Evolutionary conservation across 164 flowering plant genomes (phyloP), one percentile per base, ranked within the genome.

Genomic region (Kalanchoe fedtschenkoi): DNA sequence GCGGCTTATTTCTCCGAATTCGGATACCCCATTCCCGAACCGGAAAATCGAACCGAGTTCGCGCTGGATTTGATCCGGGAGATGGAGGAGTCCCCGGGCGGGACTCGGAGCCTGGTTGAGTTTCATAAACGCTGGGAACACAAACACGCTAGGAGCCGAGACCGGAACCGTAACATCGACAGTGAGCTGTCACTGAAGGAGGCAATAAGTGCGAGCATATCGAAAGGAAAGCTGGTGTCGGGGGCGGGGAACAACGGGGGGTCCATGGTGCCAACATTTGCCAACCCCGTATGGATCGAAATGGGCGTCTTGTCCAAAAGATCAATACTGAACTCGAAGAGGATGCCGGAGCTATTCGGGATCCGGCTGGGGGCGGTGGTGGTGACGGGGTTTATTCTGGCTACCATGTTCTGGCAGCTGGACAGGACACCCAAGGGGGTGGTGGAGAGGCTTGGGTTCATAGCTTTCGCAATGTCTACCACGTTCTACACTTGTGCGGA

Each of bases 381-480:
- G 32, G 74, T 76, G 14, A 80, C 84, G 0, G 84, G 82, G 0
- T 76, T 80, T 60, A 78, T 80, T 34, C 55, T 81, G 0, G 84
- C 84, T n/a, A 78, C 84, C 9, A 55, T 81, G 66, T 81, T 76
- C 21, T 81, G 78, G 79, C 64, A 71, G 29, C 76, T 81, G 4
- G 84, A 81, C 51, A 61, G 69, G 21, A 72, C 82, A 0, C 85
- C 82, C 0, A 78, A 72, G 65, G 83, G 83, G 0, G 77, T 69
- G 0, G 74, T 74, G 57, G 83, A 79, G 55, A 55, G 83, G 17
- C 43, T 80, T 13, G 85, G 85, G 7, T 81, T 81, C 65, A 75
- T 81, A 65, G 85, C 85, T 0, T 79, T 81, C 63, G 83, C 83
- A 28, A 81, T 81, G 85, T 81, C 83, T 28, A 81, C 83, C 5